A percentile compares a stretch with the other conserved stretches of the same genome.
These are phyloP conservation scores for Leccinum incarnatum DNA, from an alignment of 768 basidiomycete genomes.

Conservation along the genomic window DNA sequence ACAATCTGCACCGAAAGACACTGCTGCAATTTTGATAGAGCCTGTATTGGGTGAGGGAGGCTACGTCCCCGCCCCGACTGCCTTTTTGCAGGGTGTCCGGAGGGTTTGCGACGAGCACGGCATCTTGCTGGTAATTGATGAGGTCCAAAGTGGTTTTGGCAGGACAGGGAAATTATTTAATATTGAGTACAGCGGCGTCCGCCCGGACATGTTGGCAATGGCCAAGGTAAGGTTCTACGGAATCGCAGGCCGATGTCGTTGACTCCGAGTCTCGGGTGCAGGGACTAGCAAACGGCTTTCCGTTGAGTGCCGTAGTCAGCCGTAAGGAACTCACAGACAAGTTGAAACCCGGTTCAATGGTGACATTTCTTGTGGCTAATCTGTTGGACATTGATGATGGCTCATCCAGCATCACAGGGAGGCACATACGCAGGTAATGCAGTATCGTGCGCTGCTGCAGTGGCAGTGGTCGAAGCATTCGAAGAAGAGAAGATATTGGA, in stretches of 20 bases:
- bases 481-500: slow-evolving; percentile 75
- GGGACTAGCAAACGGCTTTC: slow-evolving; percentile 92
- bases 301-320: slow-evolving; percentile 82
- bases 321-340: slow-evolving; percentile 78
- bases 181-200: slow-evolving; percentile 80
- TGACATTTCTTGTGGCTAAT: slow-evolving; percentile 24
- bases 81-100: slow-evolving; percentile 78
- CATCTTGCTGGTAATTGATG: slow-evolving; percentile 82
- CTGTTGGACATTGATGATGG: background rate
- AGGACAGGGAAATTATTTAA: slow-evolving; percentile 81
- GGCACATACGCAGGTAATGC: slow-evolving; percentile 93
- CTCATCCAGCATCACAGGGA: slow-evolving; percentile 44
- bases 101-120: slow-evolving; percentile 83
- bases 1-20: slow-evolving; percentile 80
- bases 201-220: slow-evolving; percentile 84
- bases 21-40: slow-evolving; percentile 92
- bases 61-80: slow-evolving; percentile 82
- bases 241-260: background rate
- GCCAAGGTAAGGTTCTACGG: slow-evolving; percentile 63
- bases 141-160: slow-evolving; percentile 89
- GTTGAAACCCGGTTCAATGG: slow-evolving; percentile 78
- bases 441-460: slow-evolving; percentile 87
- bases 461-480: slow-evolving; percentile 77
- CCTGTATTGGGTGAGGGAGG: slow-evolving; percentile 95
- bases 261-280: slow-evolving; percentile 28